phyloP scores from a whole-genome alignment of 768 basidiomycete species.

The Zangia roseola region DNA sequence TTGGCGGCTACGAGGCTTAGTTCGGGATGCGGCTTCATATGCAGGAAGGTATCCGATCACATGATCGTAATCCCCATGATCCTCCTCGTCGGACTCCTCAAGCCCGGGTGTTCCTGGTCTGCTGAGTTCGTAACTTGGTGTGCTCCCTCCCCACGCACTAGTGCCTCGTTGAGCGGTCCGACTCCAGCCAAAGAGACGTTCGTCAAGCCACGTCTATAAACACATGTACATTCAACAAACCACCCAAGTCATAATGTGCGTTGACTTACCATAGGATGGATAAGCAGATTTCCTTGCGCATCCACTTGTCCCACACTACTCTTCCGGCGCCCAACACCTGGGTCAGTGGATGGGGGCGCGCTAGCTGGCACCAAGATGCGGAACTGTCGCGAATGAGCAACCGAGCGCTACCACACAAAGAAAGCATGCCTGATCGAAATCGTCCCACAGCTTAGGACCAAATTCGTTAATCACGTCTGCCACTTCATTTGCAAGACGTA shows the following conservation, averaged over 20 bases:
- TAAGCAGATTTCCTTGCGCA: constrained; percentile 79
- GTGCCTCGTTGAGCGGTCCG: constrained; percentile 75
- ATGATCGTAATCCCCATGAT: constrained; percentile 89
- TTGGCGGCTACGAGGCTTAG: constrained; percentile 58
- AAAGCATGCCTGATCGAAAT: constrained; percentile 72
- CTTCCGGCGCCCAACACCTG: constrained; percentile 78
- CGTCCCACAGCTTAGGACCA: constrained; percentile 82
- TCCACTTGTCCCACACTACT: constrained; percentile 81
- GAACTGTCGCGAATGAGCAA: constrained; percentile 43
- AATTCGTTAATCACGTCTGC: constrained; percentile 83
- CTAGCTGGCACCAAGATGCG: constrained; percentile 80
- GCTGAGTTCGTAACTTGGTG: constrained; percentile 56
- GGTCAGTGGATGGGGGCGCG: constrained; percentile 75
- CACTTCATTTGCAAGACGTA: constrained; percentile 79
- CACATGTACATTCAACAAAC: constrained; percentile 1
- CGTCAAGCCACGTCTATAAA: constrained; percentile 80
- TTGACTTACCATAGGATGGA: constrained; percentile 76
- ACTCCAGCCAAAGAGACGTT: constrained; percentile 91
- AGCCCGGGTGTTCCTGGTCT: constrained; percentile 72
- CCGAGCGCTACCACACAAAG: neutral
- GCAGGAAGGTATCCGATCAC: constrained; percentile 65
- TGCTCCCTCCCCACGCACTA: constrained; percentile 76
- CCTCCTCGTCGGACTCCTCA: constrained; percentile 82
- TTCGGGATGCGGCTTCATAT: constrained; percentile 43
- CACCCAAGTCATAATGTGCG: constrained; percentile 5